Evolutionary conservation across 2,329 filamentous ascomycete genomes (phyloP).

Genomic region (Aspergillus sp.): DNA sequence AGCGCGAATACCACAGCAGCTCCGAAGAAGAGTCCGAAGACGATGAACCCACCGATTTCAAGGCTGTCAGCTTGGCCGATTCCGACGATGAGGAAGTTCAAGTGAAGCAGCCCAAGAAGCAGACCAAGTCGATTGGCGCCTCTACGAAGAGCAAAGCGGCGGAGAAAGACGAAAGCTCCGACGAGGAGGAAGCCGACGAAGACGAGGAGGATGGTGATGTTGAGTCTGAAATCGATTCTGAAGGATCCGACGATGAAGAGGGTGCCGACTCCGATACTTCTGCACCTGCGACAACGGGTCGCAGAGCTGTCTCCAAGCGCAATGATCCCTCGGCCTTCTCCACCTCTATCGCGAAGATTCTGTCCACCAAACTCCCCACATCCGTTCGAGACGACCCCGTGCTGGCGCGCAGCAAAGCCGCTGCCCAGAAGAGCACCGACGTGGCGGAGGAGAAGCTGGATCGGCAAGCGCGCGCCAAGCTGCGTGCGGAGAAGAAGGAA

Average conservation of each 20-base stretch:
- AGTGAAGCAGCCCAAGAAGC: conserved; percentile 24
- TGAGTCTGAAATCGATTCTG: conserved; percentile 11
- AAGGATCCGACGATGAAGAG: conserved; percentile 33
- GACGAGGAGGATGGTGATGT: conserved; percentile 30
- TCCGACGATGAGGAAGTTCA: conserved; percentile 44
- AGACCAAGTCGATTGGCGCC: conserved; percentile 23
- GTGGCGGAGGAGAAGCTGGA: conserved; percentile 77
- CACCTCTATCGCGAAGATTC: conserved; percentile 88
- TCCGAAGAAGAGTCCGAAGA: conserved; percentile 61
- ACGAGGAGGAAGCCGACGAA: conserved; percentile 19
- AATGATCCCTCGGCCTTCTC: conserved; percentile 92
- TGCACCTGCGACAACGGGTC: conserved; percentile 47
- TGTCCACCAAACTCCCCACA: conserved; percentile 82
- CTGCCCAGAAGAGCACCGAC: conserved; percentile 70
- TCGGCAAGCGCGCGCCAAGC: conserved; percentile 72
- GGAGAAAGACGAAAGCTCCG: conserved; percentile 18
- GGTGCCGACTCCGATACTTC: conserved; percentile 42
- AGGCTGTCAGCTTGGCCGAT: conserved; percentile 53
- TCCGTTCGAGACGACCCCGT: conserved; percentile 85
- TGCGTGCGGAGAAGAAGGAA: conserved; percentile 77
- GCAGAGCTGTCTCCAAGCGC: conserved; percentile 61
- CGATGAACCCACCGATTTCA: conserved; percentile 47
- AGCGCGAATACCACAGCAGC: conserved; percentile 63
- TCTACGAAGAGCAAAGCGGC: conserved; percentile 20
- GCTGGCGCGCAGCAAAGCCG: conserved; percentile 77